Conservation (phyloP, 1,284 basidiomycete genomes). For the Agaricales sp. region DNA sequence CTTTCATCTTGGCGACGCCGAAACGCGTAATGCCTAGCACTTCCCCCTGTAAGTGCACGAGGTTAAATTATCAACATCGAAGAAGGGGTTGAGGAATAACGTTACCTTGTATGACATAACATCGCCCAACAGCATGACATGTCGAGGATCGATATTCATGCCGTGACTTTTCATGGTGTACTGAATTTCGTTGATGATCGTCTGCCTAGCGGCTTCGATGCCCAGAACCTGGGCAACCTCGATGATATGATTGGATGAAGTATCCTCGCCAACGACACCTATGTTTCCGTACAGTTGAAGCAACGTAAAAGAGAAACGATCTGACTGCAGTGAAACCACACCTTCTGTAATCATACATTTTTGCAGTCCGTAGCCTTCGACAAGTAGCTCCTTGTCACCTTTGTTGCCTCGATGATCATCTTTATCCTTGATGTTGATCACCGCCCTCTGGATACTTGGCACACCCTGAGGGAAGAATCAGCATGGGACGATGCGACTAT, state of each 20-base stretch:
- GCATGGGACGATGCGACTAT: neutral
- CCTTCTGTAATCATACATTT: constrained; percentile 98
- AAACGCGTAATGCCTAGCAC: constrained; percentile 98
- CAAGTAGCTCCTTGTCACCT: constrained; percentile 79
- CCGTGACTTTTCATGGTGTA: constrained; percentile 97
- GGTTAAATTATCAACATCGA: neutral
- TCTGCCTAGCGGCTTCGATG: constrained; percentile 92
- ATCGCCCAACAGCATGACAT: constrained; percentile 97
- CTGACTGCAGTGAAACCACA: constrained; percentile 21
- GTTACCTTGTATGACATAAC: constrained; percentile 98
- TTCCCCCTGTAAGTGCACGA: constrained; percentile 57
- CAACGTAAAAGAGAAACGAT: neutral
- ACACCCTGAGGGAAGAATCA: constrained; percentile 49
- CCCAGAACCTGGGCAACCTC: constrained; percentile 92
- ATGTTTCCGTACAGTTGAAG: too few species aligned
- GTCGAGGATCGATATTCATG: constrained; percentile 98
- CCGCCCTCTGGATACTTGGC: constrained; percentile 75
- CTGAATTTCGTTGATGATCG: constrained; percentile 97
- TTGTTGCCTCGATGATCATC: constrained; percentile 68
- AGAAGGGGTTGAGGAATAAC: constrained; percentile 1
- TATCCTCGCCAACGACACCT: constrained; percentile 90
- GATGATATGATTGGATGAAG: constrained; percentile 96
- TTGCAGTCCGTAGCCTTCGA: constrained; percentile 96
- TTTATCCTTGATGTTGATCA: constrained; percentile 88
- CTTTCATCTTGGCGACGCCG: constrained; percentile 99